Conservation (phyloP, 179 eudicot species). For the Drosera spatulata region DNA sequence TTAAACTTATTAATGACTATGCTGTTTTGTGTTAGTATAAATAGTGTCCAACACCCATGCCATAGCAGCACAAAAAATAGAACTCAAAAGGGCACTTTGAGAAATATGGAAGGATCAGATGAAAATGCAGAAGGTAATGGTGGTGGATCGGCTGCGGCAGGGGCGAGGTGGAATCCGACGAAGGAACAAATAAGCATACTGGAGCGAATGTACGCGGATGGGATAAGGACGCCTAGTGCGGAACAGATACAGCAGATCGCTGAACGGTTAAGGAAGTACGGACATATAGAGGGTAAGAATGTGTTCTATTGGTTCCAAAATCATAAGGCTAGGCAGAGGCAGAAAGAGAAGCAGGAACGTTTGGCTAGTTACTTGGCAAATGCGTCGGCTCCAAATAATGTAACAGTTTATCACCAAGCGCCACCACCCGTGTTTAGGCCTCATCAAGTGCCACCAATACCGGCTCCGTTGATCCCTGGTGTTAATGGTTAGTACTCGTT, state of each 20-base stretch:
- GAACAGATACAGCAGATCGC: conserved; percentile 80
- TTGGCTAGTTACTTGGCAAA: conserved; percentile 17
- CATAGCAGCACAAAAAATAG: not conserved
- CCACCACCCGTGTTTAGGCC: conserved; percentile 5
- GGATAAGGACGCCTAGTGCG: conserved; percentile 67
- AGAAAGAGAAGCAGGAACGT: conserved; percentile 53
- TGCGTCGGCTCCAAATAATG: conserved; percentile 6
- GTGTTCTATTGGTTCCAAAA: no score
- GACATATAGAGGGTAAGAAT: conserved; percentile 31
- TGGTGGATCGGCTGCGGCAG: conserved; percentile 18
- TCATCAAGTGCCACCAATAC: conserved; percentile 8
- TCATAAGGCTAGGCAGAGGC: conserved; percentile 72
- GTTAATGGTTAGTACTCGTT: no score
- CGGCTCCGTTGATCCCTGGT: no score
- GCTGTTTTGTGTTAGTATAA: no score
- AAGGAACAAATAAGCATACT: conserved; percentile 66
- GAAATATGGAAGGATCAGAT: conserved; percentile 7
- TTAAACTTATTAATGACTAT: no score
- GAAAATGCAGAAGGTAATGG: conserved; percentile 4
- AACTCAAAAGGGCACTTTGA: not conserved
- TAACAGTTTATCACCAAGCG: conserved; percentile 7
- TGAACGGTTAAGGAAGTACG: conserved; percentile 31
- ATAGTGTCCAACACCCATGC: not conserved
- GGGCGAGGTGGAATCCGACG: conserved; percentile 74
- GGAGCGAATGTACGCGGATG: conserved; percentile 53